phyloP scores from a whole-genome alignment of 169 alveolate species.

The Ichthyophthirius multifiliis region DNA sequence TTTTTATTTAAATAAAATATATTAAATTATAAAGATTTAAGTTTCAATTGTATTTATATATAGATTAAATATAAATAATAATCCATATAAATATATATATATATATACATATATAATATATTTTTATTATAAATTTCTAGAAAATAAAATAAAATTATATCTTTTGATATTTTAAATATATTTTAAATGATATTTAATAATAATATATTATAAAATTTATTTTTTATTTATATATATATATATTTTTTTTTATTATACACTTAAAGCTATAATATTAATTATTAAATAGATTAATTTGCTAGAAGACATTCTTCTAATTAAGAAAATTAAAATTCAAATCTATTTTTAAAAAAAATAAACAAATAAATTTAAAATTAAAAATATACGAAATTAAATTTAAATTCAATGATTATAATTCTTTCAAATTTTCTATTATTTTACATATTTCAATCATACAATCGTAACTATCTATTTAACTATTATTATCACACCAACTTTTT shows the following conservation, averaged over 20 bases:
- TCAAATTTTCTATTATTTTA: neutral
- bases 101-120: too few relatives aligned
- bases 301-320: neutral
- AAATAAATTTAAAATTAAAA: neutral
- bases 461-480: neutral
- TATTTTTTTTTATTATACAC: neutral
- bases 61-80: too few relatives aligned
- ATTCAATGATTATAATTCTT: neutral
- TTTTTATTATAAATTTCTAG: too few relatives aligned
- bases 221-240: neutral
- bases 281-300: neutral
- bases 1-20: too few relatives aligned
- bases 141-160: too few relatives aligned
- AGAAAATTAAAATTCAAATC: neutral
- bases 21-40: too few relatives aligned
- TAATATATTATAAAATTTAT: neutral
- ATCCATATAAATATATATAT: too few relatives aligned
- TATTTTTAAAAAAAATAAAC: neutral
- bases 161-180: too few relatives aligned
- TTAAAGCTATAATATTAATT: neutral
- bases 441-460: neutral
- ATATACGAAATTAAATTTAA: neutral
- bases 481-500: neutral
- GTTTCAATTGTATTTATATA: too few relatives aligned
- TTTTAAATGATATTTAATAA: neutral